Evolutionary conservation across 108 stramenopile genomes (phyloP), one percentile per base, ranked within the genome.

Genomic region (Nitzschia sp.): DNA sequence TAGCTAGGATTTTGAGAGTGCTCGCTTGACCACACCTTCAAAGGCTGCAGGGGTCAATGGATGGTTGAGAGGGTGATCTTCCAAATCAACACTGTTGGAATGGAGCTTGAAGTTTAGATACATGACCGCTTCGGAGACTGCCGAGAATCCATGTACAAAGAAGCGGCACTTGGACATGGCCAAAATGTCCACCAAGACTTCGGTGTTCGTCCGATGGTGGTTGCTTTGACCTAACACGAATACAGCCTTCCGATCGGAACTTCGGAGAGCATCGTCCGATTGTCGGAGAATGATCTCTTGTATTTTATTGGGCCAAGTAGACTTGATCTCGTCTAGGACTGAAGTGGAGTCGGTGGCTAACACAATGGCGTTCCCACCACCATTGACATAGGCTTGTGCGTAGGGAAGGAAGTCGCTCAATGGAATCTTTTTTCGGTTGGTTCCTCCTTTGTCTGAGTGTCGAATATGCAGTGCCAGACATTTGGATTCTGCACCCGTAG

Each of bases 271-370:
- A 24, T 55, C 54, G 6, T 24, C 54, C 24, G 54, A 26, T 24
- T 55, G 54, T 26, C 54, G 54, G 12, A 55, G 1, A 26, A 55
- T 55, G 54, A 20, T 24, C 1, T 20, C 3, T 5, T 15, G 15
- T 12, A 55, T 55, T 25, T 19, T 2, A 7, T 55, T 19, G 1
- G 54, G 54, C 54, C 54, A 55, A 21, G 24, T 5, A 19, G 17
- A 20, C 2, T 71, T 58, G 22, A 85, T 79, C 11, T 79, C 56
- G 34, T 79, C 57, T 29, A 81, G 10, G n/a, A 81, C 80, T 20
- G 53, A 34, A 11, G 62, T 34, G 26, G 81, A 82, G 57, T 85
- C 84, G 3, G 84, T 85, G 10, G 84, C 80, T 9, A 85, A 39
- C 48, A 76, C 80, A 50, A 85, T 70, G 38, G 41, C 65, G 17